Evolutionary conservation across 176 grass and related monocot genomes (phyloP).

Genomic region (sorghum (Sorghum bicolor)): DNA sequence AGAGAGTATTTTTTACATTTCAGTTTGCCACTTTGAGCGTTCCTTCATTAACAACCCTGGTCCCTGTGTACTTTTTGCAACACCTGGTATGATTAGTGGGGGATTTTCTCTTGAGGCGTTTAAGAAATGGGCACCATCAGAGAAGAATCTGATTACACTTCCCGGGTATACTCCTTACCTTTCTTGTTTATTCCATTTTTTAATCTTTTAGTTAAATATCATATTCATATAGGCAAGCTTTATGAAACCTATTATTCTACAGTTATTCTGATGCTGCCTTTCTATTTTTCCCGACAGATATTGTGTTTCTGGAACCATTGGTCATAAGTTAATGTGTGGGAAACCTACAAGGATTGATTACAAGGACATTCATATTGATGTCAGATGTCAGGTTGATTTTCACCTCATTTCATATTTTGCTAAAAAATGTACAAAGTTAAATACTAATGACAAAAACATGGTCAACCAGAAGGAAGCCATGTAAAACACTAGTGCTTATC

Average conservation of each 20-base stretch:
- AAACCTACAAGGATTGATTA: constrained; percentile 80
- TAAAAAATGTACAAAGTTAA: not conserved
- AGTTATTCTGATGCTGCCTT: not conserved
- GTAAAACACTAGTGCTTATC: not conserved
- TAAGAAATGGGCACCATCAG: constrained; percentile 95
- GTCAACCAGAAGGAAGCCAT: not conserved
- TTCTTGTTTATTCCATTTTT: not conserved
- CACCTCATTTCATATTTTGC: not conserved
- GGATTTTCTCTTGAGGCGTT: constrained; percentile 97
- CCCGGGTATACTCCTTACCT: constrained; percentile 58
- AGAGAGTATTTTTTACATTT: constrained; percentile 21
- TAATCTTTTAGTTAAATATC: not conserved
- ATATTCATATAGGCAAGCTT: not conserved
- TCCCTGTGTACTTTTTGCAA: constrained; percentile 96
- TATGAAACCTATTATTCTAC: not conserved
- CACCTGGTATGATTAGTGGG: constrained; percentile 93
- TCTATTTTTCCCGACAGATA: constrained; percentile 51
- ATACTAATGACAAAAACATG: not conserved
- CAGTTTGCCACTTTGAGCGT: constrained; percentile 81
- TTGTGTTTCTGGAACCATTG: constrained; percentile 89
- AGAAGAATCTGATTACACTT: constrained; percentile 82
- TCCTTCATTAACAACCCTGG: constrained; percentile 81
- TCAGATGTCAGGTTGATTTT: constrained; percentile 82
- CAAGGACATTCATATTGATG: constrained; percentile 78
- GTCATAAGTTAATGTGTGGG: constrained; percentile 96